Evolutionary conservation across 306 rosid species (phyloP), one percentile per base, ranked within the genome.

Genomic region (Vigna reflexopilosa): DNA sequence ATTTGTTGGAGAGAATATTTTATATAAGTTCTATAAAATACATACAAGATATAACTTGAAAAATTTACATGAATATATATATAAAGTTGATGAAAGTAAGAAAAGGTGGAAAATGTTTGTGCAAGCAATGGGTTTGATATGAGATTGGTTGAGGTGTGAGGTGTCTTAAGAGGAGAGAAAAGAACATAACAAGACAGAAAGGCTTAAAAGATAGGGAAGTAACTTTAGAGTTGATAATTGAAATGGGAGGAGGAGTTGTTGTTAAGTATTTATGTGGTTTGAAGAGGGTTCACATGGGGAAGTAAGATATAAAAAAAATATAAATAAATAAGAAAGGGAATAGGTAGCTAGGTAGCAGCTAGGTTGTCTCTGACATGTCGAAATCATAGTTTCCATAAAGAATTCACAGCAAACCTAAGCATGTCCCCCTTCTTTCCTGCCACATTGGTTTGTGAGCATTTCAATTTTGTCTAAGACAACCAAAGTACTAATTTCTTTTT

Each of bases 131-230:
- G 10, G 32, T 47, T 70, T 36, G 57, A 34, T 10, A 10, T 44
- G 54, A 70, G 81, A 81, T 85, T 89, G 88, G 88, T 86, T 86
- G 91, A 79, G 81, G 69, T 47, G 83, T 72, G 82, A 85, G 89
- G 80, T 88, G 89, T 87, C 97, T 91, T 91, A 84, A 72, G 90
- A 91, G 20, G 78, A 85, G 98, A 88, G 94, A 68, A 87, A 88
- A 85, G 93, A 86, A 87, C 96, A 83, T 81, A 55, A 50, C 49
- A 48, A 81, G 72, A 77, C 79, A 75, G 0, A 26, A 64, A 71
- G 59, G 77, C 69, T 20, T 20, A 0, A 20, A 20, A 80, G 69
- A 78, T 36, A 72, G 13, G 50, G 1, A 45, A 45, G 45, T 44
- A 80, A 70, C 91, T 89, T 86, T 87, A 88, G 90, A 83, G 82